Evolutionary conservation across 2,329 filamentous ascomycete genomes (phyloP).

Genomic region (Trichoderma guizhouense): DNA sequence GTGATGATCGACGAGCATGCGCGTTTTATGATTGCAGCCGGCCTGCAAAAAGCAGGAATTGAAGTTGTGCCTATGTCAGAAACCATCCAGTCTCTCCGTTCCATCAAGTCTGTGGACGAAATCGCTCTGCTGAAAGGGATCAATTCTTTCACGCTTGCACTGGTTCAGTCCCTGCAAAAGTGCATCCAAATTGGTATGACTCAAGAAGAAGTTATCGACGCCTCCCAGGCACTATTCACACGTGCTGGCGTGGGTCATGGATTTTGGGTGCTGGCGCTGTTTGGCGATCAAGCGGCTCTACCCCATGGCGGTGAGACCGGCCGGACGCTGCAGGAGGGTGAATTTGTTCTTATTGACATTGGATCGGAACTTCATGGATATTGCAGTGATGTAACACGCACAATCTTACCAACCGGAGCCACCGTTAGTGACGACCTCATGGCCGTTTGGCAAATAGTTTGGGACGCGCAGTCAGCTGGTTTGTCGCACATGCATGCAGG

Average conservation of each 20-base stretch:
- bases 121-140: neutral
- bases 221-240: neutral
- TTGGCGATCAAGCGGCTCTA: neutral
- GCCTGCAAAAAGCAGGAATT: neutral
- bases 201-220: neutral
- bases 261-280: neutral
- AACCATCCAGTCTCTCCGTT: neutral
- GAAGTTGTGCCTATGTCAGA: neutral
- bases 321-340: neutral
- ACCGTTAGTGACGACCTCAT: neutral
- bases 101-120: neutral
- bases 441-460: neutral
- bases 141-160: neutral
- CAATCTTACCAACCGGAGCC: neutral
- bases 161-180: neutral
- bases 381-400: neutral
- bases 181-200: neutral
- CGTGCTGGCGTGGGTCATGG: neutral
- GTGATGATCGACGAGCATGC: neutral
- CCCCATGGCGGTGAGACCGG: neutral
- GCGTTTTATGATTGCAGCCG: neutral
- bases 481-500: neutral
- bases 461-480: neutral
- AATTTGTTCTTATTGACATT: neutral
- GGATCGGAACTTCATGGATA: neutral